Evolutionary conservation across 345 rosid genomes (phyloP).

Genomic region (Sisymbrium irio): DNA sequence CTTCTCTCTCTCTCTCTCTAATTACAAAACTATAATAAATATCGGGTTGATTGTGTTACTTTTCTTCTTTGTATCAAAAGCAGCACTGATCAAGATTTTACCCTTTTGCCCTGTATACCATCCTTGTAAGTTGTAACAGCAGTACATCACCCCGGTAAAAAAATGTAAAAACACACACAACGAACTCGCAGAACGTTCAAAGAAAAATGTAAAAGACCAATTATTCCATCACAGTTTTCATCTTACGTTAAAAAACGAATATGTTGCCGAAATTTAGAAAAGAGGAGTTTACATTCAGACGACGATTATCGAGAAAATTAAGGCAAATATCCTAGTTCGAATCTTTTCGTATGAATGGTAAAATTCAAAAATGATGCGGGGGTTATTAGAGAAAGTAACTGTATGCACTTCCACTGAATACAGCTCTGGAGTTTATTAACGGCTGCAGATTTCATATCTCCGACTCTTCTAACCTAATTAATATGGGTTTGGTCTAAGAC

Average conservation of each 20-base stretch:
- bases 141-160: neutral
- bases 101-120: neutral
- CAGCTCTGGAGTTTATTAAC: neutral
- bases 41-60: neutral
- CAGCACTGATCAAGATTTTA: neutral
- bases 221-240: neutral
- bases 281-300: no score
- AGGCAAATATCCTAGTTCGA: neutral
- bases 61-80: slow-evolving; percentile 11
- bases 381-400: no score
- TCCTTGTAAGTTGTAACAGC: no score
- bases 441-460: neutral
- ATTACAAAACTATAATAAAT: neutral
- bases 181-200: neutral
- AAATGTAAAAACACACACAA: neutral
- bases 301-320: no score
- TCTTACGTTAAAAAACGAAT: no score
- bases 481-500: neutral
- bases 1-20: neutral
- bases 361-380: neutral
- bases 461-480: neutral
- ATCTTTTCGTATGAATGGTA: neutral
- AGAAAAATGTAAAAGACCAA: neutral
- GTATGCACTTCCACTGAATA: neutral
- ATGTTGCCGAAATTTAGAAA: no score